Evolutionary conservation across 2,329 filamentous ascomycete species (phyloP), one percentile per base, ranked within the genome.

Genomic region (Hymenoscyphus salicellus): DNA sequence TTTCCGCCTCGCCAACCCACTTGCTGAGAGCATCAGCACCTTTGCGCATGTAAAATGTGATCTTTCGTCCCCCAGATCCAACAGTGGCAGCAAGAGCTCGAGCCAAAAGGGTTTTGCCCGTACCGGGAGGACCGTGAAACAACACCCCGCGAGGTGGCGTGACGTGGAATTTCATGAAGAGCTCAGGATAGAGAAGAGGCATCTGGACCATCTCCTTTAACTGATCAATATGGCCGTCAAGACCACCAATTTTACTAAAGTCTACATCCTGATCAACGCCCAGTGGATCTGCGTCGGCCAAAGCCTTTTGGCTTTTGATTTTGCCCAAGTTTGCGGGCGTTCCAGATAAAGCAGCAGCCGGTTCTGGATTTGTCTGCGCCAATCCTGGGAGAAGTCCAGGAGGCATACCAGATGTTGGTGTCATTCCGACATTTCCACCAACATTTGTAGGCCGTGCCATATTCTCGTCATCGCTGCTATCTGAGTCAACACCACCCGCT

Each of bases 31-130:
- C 93, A 83, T 99, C 95, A 28, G 95, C 96, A 75, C 95, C 96
- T 78, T 99, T 99, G 66, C 95, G 90, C 95, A 99, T 99, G 78
- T 98, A 99, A 73, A 99, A 99, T 0, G 93, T 98, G 68, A 99
- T 95, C 76, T 98, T 98, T 70, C 90, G 89, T 26, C 94, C 94
- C 59, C 94, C 90, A 14, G 90, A 87, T 68, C 92, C 93, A 65
- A 97, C 90, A 66, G 91, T 96, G 63, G 95, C 96, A 59, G 96
- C 93, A 57, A 99, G 82, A 52, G 95, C 95, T 73, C 95, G 87
- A 61, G 96, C 95, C 66, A 99, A 85, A n/a, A 99, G 82, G 14
- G 95, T 99, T 81, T 76, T 99, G 84, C 95, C 95, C 17, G 95
- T 99, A 76, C 95, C 95, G 5, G 96, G 95, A 62, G 95, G 95